Evolutionary conservation across 2,329 filamentous ascomycete species (phyloP).

Genomic region (Hansfordia pulvinata): DNA sequence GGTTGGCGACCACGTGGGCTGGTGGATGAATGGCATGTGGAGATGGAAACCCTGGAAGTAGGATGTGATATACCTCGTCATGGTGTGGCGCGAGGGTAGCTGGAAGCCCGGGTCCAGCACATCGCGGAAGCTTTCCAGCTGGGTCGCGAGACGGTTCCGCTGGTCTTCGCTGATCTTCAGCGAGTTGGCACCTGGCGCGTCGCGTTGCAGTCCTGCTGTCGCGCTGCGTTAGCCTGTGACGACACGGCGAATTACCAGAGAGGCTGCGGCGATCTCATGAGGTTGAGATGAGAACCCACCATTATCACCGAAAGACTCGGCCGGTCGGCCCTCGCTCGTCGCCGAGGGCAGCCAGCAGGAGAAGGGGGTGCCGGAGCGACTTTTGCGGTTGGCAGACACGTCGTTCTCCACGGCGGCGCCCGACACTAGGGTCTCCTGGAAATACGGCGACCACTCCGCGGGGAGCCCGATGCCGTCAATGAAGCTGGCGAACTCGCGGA

Average conservation of each 20-base stretch:
- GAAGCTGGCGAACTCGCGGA: conserved; percentile 22
- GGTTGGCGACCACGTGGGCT: conserved; percentile 17
- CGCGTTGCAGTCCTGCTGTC: conserved; percentile 3
- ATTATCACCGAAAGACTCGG: conserved; percentile 8
- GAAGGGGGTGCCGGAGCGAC: conserved; percentile 19
- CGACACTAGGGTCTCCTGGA: conserved; percentile 11
- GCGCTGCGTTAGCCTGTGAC: neutral
- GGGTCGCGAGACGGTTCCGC: conserved; percentile 10
- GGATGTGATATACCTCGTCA: conserved; percentile 20
- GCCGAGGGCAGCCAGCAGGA: conserved; percentile 23
- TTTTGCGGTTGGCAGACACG: conserved; percentile 4
- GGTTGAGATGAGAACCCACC: conserved; percentile 6
- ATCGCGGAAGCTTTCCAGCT: conserved; percentile 14
- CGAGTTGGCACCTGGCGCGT: conserved; percentile 3
- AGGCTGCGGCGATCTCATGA: neutral
- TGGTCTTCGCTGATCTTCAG: conserved; percentile 19
- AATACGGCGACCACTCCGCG: conserved; percentile 23
- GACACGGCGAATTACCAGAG: conserved; percentile 1
- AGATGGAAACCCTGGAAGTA: conserved; percentile 23
- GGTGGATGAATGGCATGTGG: conserved; percentile 23
- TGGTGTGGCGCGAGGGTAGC: conserved; percentile 20
- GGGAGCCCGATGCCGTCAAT: conserved; percentile 22
- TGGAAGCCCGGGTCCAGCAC: conserved; percentile 16
- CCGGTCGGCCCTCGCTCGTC: conserved; percentile 14
- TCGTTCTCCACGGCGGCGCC: conserved; percentile 5